These are phyloP conservation scores for Melampsora larici-populina DNA, from an alignment of 1,284 basidiomycete genomes.

Conservation along the genomic window DNA sequence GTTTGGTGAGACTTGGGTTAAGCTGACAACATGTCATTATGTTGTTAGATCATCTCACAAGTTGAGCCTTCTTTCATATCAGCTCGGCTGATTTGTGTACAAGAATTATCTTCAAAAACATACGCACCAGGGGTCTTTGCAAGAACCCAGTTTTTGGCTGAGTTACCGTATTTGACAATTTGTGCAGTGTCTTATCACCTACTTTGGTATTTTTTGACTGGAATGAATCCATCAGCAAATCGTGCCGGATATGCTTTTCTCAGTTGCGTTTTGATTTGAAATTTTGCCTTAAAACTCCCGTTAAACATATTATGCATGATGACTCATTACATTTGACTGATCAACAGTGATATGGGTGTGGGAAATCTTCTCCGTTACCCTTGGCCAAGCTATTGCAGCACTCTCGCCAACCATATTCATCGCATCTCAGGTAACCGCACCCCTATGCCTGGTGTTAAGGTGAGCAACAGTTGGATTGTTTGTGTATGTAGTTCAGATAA, in stretches of 20 bases:
- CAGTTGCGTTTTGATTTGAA: constrained; percentile 45
- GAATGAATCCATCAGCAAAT: constrained; percentile 57
- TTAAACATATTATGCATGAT: not conserved
- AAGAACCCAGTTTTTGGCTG: constrained; percentile 75
- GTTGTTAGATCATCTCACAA: constrained; percentile 64
- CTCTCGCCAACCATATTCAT: constrained; percentile 65
- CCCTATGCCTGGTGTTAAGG: constrained; percentile 59
- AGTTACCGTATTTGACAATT: constrained; percentile 66
- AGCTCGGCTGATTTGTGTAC: constrained; percentile 68
- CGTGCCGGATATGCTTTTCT: constrained; percentile 70
- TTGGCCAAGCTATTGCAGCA: constrained; percentile 70
- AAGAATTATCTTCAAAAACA: constrained; percentile 61
- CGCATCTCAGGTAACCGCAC: constrained; percentile 74
- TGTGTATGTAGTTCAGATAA: not conserved
- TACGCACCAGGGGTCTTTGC: constrained; percentile 79
- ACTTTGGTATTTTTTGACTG: constrained; percentile 60
- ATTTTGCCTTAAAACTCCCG: not conserved
- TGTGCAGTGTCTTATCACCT: constrained; percentile 74
- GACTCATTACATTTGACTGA: not conserved
- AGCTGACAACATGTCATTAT: not conserved
- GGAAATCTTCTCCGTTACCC: constrained; percentile 70
- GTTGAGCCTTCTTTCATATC: constrained; percentile 82
- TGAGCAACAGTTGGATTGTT: too few relatives aligned
- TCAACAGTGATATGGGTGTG: constrained; percentile 63
- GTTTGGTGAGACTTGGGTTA: constrained; percentile 47